phyloP scores from a whole-genome alignment of 305 asterid species.

The Fraxinus floribunda region DNA sequence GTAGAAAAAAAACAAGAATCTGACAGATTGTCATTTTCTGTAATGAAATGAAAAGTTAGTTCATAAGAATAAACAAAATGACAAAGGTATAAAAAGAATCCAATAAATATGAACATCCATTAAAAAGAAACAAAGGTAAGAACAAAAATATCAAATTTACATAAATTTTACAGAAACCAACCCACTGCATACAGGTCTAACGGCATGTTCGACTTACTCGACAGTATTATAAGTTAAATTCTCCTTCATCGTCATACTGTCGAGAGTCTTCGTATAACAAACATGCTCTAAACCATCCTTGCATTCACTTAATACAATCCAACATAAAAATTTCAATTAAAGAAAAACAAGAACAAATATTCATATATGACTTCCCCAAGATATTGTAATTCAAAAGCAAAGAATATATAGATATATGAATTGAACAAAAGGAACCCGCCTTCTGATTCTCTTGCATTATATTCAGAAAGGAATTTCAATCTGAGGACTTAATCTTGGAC shows the following conservation, averaged over 20 bases:
- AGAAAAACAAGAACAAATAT: constrained; percentile 28
- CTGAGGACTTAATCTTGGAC: constrained; percentile 42
- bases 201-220: not conserved
- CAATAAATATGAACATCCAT: constrained; percentile 35
- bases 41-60: not conserved
- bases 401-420: constrained; percentile 15
- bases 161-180: constrained; percentile 29
- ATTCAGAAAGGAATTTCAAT: constrained; percentile 16
- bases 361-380: constrained; percentile 27
- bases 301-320: constrained; percentile 14
- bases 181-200: not conserved
- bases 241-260: not conserved
- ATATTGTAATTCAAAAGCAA: constrained; percentile 11
- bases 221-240: not conserved
- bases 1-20: constrained; percentile 14
- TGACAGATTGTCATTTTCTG: constrained; percentile 28
- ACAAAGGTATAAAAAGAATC: not conserved
- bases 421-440: constrained; percentile 26
- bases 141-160: constrained; percentile 22
- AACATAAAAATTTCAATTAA: constrained; percentile 20
- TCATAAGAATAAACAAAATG: not conserved
- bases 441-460: not conserved
- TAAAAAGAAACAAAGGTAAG: constrained; percentile 15
- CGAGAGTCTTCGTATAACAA: not conserved
- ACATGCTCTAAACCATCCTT: not conserved